A percentile compares a stretch with the other conserved stretches of the same genome.
phyloP scores from a whole-genome alignment of 768 basidiomycete genomes.

The Podaxis pistillaris region DNA sequence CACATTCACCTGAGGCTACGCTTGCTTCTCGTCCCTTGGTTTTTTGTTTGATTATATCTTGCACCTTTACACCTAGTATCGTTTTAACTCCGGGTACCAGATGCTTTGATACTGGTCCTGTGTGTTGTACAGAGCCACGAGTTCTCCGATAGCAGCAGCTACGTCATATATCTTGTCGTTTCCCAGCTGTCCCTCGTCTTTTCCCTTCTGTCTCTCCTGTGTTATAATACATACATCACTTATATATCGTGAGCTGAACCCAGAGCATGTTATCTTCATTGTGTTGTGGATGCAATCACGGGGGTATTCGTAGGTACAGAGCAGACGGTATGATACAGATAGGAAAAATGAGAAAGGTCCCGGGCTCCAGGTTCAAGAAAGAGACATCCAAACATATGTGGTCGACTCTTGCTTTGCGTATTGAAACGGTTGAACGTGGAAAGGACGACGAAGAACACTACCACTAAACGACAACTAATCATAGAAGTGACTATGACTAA shows the following conservation, averaged over 20 bases:
- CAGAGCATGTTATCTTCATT: neutral
- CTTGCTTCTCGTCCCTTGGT: neutral
- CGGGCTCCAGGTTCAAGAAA: neutral
- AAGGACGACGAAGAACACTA: neutral
- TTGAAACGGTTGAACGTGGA: neutral
- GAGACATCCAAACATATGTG: neutral
- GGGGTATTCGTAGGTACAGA: slow-evolving; percentile 1
- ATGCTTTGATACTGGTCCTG: neutral
- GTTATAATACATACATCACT: slow-evolving; percentile 3
- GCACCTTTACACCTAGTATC: neutral
- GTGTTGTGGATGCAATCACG: neutral
- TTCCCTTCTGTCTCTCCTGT: neutral
- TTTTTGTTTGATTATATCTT: neutral
- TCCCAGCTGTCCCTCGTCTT: neutral
- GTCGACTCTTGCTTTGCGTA: neutral
- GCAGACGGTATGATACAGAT: slow-evolving; percentile 6
- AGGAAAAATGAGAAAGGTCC: neutral
- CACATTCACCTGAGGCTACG: neutral
- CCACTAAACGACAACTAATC: neutral
- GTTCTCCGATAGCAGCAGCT: neutral
- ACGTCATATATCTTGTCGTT: neutral
- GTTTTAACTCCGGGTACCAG: neutral
- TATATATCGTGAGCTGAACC: neutral
- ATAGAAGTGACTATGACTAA: neutral
- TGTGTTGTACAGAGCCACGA: neutral